These are phyloP conservation scores for Metschnikowia rubicola DNA, from an alignment of 805 yeast genomes.

Conservation along the genomic window DNA sequence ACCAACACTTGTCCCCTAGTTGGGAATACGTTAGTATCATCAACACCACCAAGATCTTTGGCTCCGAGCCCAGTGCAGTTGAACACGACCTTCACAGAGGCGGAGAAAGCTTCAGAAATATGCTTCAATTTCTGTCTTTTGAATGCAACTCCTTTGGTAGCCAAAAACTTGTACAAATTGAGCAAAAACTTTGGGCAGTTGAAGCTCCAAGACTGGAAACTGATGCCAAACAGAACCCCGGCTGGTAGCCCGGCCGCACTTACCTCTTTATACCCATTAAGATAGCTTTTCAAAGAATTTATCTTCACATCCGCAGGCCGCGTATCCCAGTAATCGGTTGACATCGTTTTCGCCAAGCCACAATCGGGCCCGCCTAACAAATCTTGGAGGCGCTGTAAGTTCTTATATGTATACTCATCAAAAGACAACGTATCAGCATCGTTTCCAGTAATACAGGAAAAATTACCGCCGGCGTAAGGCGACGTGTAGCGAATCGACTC, in stretches of 20 bases:
- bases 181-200: conserved; percentile 62
- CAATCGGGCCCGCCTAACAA: conserved; percentile 48
- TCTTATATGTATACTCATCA: conserved; percentile 56
- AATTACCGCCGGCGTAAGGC: conserved; percentile 64
- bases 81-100: conserved; percentile 48
- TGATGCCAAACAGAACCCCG: conserved; percentile 56
- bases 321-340: conserved; percentile 54
- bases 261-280: conserved; percentile 44
- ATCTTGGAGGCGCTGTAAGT: conserved; percentile 40
- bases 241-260: conserved; percentile 40
- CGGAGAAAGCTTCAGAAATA: conserved; percentile 50
- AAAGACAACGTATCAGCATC: conserved; percentile 42
- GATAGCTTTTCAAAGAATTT: conserved; percentile 44
- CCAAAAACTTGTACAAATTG: conserved; percentile 45
- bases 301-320: conserved; percentile 46
- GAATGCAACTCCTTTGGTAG: conserved; percentile 49
- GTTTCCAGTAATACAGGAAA: conserved; percentile 51
- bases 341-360: conserved; percentile 54
- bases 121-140: conserved; percentile 45
- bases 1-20: conserved; percentile 80
- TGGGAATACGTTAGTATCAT: conserved; percentile 61
- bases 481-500: conserved; percentile 70
- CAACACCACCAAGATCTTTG: conserved; percentile 57
- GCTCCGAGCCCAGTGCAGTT: conserved; percentile 81
- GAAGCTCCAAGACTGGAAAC: conserved; percentile 63